Evolutionary conservation across 1,139 yeast species (phyloP).

Genomic region (Candida sanyaensis): DNA sequence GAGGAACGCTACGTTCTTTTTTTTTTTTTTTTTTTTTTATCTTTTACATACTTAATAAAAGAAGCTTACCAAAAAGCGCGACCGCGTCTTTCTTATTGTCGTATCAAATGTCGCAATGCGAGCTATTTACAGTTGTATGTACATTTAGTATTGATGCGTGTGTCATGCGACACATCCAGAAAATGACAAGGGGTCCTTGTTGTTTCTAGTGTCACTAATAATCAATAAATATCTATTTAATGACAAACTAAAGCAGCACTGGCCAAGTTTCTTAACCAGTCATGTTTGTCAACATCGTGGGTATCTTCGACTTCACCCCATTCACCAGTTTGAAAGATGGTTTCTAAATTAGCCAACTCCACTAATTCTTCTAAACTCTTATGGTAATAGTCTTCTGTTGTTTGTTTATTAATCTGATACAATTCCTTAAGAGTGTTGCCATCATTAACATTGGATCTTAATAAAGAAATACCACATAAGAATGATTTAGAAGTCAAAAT

Average conservation of each 20-base stretch:
- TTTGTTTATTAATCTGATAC: slow-evolving; percentile 37
- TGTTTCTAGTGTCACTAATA: not conserved
- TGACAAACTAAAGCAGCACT: slow-evolving; percentile 68
- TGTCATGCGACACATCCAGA: not conserved
- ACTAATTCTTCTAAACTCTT: slow-evolving; percentile 69
- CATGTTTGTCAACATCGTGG: slow-evolving; percentile 93
- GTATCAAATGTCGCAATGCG: too few species aligned
- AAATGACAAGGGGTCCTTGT: not conserved
- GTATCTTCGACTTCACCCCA: slow-evolving; percentile 99
- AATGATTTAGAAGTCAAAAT: slow-evolving; percentile 84
- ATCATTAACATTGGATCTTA: slow-evolving; percentile 40
- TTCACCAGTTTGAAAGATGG: slow-evolving; percentile 76
- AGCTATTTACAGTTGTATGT: not conserved
- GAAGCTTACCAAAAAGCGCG: not conserved
- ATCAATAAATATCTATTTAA: slow-evolving; percentile 7
- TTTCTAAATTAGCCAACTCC: slow-evolving; percentile 78
- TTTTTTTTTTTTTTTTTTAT: not conserved
- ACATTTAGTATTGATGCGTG: not conserved
- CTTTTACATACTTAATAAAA: not conserved
- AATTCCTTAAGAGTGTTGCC: slow-evolving; percentile 21
- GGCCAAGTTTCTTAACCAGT: slow-evolving; percentile 77
- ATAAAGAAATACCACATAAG: slow-evolving; percentile 62
- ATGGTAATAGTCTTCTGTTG: slow-evolving; percentile 28
- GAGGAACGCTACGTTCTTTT: not conserved
- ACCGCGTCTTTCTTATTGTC: not conserved